Base-by-base conservation (phyloP, 2,329 filamentous ascomycete species). In the Colletotrichum navitas region DNA sequence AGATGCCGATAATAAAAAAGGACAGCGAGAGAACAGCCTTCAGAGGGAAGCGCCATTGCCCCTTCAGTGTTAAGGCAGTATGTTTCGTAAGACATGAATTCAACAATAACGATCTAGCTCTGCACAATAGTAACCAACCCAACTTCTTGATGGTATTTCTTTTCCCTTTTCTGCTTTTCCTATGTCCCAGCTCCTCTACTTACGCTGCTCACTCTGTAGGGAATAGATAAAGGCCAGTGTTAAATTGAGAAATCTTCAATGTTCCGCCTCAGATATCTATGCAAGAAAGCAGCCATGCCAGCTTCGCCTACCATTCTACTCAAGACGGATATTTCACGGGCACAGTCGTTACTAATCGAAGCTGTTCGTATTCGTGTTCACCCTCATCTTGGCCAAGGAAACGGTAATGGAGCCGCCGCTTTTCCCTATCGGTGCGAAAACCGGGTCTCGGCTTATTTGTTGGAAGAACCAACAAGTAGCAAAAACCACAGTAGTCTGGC, bases 311-410 rank as follows among this genome's bases (percentile, higher is more conserved):
- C 49, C 11, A 18, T 18, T 10, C 14, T 8, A 18, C 26, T 14
- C 49, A 18, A 8, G 18, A 21, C 26, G 2, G 26, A 32, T 2
- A 12, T 12, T 47, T 11, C 1, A n/a, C 21, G 21, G 43, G 3
- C 24, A 3, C 24, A 18, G 21, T 16, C 12, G 12, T 6, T 21
- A 29, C 14, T 29, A 21, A n/a, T 2, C 5, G 39, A n/a, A 11
- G 14, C 24, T 12, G 3, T 55, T 63, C 61, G 36, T 55, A 63
- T 63, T 63, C 61, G 61, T 32, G 34, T 63, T 34, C 21, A 54
- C 6, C 21, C 12, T 8, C 8, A 49, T 26, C 36, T 2, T 2
- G 36, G 26, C 24, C 49, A 24, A 24, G 21, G 39, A 16, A 8
- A 24, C 49, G 32, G 24, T 6, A 24, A 54, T 18, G 10, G 6